Conservation (phyloP, 1,284 basidiomycete genomes). For the Pseudozyma pruni region DNA sequence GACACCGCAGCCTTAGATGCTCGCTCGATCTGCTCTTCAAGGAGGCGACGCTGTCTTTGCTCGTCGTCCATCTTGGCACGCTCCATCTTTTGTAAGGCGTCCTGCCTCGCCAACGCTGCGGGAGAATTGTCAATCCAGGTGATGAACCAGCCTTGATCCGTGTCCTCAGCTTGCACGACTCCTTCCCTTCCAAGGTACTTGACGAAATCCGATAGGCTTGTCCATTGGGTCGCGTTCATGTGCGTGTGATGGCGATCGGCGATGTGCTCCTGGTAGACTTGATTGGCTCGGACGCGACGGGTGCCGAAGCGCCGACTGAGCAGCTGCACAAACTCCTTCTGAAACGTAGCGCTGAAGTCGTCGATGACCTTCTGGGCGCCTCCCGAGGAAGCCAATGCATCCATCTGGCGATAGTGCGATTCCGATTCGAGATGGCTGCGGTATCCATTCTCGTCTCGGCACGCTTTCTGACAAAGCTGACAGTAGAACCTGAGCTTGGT, state of each 20-base stretch:
- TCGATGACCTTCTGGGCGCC: conserved; percentile 86
- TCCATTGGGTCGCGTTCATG: conserved; percentile 99
- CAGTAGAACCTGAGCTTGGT: conserved; percentile 68
- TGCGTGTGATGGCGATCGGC: conserved; percentile 93
- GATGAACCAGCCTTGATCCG: conserved; percentile 96
- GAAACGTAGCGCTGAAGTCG: conserved; percentile 88
- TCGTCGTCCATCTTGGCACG: conserved; percentile 91
- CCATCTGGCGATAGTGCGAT: conserved; percentile 92
- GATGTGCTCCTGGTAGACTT: conserved; percentile 98
- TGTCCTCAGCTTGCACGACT: conserved; percentile 92
- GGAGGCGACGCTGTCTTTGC: conserved; percentile 86
- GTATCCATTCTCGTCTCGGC: conserved; percentile 66
- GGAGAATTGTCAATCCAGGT: conserved; percentile 97
- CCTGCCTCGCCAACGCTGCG: conserved; percentile 88
- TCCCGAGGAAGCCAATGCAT: conserved; percentile 74
- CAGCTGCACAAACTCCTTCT: conserved; percentile 88
- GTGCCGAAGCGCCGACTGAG: conserved; percentile 75
- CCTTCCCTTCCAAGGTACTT: conserved; percentile 90
- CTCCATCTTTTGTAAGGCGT: conserved; percentile 92
- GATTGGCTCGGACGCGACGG: conserved; percentile 75
- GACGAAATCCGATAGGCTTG: conserved; percentile 91
- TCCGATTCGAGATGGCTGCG: conserved; percentile 80
- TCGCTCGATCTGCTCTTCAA: conserved; percentile 92
- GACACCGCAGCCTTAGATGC: conserved; percentile 71
- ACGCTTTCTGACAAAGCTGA: conserved; percentile 65